Base-by-base conservation (phyloP, 2,329 filamentous ascomycete species). In the Aspergillus persii region DNA sequence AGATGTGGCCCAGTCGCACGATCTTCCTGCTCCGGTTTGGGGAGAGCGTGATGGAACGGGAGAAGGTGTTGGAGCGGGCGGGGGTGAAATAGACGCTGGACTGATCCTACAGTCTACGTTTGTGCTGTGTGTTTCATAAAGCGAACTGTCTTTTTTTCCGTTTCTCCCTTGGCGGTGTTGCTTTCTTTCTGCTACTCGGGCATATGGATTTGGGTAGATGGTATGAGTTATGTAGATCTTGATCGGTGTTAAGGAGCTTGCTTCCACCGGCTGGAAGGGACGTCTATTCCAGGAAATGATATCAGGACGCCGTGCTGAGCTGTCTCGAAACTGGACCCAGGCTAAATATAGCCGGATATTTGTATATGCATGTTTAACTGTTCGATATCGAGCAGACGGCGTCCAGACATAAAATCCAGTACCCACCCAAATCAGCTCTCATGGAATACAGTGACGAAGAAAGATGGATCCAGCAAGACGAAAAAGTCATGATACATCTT, bases 1-100 rank as follows among this genome's bases (percentile, higher is more conserved):
- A 94, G 70, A 89, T 98, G 86, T 98, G 94, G 93, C 95, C 95
- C 0, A 91, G 91, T 36, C 91, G 95, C 81, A 99, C 95, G 48
- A 93, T 99, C 33, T 99, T 97, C 73, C 76, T 99, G 74, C 88
- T 99, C 71, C 92, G 94, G 77, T 99, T 99, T 74, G 88, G 91
- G 65, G 83, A 87, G n/a, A 90, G 92, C 74, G 94, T 98, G 47
- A 81, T 98, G 75, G 94, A 98, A 80, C 83, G 95, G 73, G 95
- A 99, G 82, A 88, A 88, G 61, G 90, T 92, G 69, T 74, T 96
- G 68, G 89, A 86, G 59, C 86, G 89, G 77, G 79, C 78, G 3
- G 80, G 81, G 8, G 69, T 80, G 26, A 80, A 80, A 75, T 80
- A 68, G 64, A 27, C 11, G 18, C 18, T 23, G 18, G 18, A 2